A percentile compares a stretch with the other conserved stretches of the same genome.
Conservation (phyloP, 2,329 filamentous ascomycete species). For the Dactylellina leptospora region DNA sequence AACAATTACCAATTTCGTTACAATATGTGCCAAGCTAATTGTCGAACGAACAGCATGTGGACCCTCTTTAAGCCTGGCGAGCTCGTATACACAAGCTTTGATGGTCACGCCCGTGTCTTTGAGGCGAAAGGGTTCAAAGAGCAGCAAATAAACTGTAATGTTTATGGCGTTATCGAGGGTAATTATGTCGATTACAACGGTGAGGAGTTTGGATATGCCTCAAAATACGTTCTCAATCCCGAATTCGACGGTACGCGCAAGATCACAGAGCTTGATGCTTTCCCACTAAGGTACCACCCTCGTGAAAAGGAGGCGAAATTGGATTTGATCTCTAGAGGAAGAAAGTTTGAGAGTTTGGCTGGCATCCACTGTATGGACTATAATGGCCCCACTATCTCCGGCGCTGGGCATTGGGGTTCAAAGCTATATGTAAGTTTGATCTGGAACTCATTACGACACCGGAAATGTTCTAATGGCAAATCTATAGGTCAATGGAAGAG, state of each 20-base stretch:
- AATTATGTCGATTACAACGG: conserved; percentile 65
- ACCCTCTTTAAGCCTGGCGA: conserved; percentile 66
- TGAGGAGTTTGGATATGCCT: conserved; percentile 62
- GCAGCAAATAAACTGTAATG: conserved; percentile 59
- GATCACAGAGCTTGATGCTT: conserved; percentile 63
- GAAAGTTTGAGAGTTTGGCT: conserved; percentile 63
- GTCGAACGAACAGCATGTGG: conserved; percentile 61
- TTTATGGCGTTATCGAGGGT: conserved; percentile 59
- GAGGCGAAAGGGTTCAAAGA: conserved; percentile 58
- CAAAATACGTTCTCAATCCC: conserved; percentile 60
- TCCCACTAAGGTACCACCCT: conserved; percentile 63
- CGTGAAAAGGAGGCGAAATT: conserved; percentile 59
- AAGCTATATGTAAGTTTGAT: conserved; percentile 45
- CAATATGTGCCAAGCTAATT: conserved; percentile 49
- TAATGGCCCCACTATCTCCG: conserved; percentile 57
- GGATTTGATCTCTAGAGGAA: conserved; percentile 61
- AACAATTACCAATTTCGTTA: conserved; percentile 51
- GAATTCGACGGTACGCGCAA: conserved; percentile 63
- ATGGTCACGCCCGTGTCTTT: conserved; percentile 60
- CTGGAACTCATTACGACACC: background rate
- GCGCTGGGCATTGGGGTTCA: conserved; percentile 50
- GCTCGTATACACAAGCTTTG: conserved; percentile 61
- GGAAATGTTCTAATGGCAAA: conserved; percentile 55
- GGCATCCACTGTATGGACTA: conserved; percentile 66
- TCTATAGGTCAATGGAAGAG: conserved; percentile 58